Conservation (phyloP, 768 basidiomycete genomes). For the Tephrocybe sp. region DNA sequence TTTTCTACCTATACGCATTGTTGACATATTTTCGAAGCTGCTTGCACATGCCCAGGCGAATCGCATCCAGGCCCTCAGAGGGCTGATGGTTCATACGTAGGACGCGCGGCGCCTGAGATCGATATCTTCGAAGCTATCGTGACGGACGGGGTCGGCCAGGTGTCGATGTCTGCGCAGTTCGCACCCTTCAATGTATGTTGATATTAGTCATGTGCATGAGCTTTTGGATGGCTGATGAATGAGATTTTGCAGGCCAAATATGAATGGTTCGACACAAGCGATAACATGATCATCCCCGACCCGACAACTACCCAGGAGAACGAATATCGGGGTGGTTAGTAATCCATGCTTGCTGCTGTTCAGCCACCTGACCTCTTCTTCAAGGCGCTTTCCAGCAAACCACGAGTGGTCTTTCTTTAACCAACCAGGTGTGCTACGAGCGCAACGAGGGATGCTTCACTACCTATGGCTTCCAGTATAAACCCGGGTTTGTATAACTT, state of each 20-base stretch:
- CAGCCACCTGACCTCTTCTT: background rate
- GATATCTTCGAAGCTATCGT: slow-evolving; percentile 63
- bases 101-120: slow-evolving; percentile 69
- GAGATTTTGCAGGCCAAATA: slow-evolving; percentile 52
- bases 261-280: slow-evolving; percentile 48
- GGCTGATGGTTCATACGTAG: slow-evolving; percentile 53
- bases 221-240: slow-evolving; percentile 6
- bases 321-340: slow-evolving; percentile 55
- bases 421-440: slow-evolving; percentile 68
- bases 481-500: slow-evolving; percentile 37
- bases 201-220: background rate
- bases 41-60: slow-evolving; percentile 42
- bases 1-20: background rate
- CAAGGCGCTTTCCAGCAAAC: slow-evolving; percentile 67
- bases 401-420: slow-evolving; percentile 60
- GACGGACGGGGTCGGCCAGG: slow-evolving; percentile 29
- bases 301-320: slow-evolving; percentile 45
- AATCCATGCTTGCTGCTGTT: slow-evolving; percentile 48
- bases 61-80: slow-evolving; percentile 40
- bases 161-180: slow-evolving; percentile 52
- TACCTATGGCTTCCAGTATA: slow-evolving; percentile 48
- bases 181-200: slow-evolving; percentile 61
- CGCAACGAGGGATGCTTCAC: slow-evolving; percentile 26
- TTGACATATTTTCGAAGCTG: slow-evolving; percentile 17
- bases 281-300: slow-evolving; percentile 50